phyloP scores from a whole-genome alignment of 805 yeast species.

The Kodamaea leandrae region DNA sequence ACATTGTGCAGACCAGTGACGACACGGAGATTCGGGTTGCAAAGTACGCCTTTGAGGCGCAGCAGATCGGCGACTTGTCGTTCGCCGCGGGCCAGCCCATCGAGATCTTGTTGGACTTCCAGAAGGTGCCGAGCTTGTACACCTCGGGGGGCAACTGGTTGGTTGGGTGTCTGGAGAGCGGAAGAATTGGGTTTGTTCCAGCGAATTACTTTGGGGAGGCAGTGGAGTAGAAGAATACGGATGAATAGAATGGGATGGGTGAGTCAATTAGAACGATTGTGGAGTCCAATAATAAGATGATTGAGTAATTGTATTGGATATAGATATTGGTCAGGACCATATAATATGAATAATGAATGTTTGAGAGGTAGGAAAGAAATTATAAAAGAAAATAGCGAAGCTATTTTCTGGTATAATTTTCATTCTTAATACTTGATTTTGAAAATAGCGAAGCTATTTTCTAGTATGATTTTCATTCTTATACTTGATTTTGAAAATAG shows the following conservation, averaged over 20 bases:
- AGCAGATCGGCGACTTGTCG: conserved; percentile 37
- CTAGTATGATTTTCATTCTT: too few species aligned
- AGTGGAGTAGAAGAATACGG: neutral
- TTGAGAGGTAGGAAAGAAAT: too few species aligned
- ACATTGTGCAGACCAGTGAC: conserved; percentile 10
- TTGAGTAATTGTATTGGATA: too few species aligned
- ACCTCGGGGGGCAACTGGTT: conserved; percentile 30
- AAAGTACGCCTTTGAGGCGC: conserved; percentile 28
- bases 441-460: too few species aligned
- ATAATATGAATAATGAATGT: too few species aligned
- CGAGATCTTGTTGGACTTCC: conserved; percentile 33
- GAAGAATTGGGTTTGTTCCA: conserved; percentile 39
- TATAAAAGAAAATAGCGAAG: too few species aligned
- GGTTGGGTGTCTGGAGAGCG: conserved; percentile 24
- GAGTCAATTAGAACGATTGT: neutral
- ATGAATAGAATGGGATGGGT: neutral
- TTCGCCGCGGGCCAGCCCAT: conserved; percentile 33
- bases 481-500: too few species aligned
- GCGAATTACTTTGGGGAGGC: conserved; percentile 6
- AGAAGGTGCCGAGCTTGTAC: conserved; percentile 21
- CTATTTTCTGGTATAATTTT: too few species aligned
- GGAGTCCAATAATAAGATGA: too few species aligned
- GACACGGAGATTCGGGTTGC: conserved; percentile 14
- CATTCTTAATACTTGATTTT: too few species aligned
- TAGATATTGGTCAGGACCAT: too few species aligned